Evolutionary conservation across 441 rosid genomes (phyloP).

Genomic region (Mallotus japonicus): DNA sequence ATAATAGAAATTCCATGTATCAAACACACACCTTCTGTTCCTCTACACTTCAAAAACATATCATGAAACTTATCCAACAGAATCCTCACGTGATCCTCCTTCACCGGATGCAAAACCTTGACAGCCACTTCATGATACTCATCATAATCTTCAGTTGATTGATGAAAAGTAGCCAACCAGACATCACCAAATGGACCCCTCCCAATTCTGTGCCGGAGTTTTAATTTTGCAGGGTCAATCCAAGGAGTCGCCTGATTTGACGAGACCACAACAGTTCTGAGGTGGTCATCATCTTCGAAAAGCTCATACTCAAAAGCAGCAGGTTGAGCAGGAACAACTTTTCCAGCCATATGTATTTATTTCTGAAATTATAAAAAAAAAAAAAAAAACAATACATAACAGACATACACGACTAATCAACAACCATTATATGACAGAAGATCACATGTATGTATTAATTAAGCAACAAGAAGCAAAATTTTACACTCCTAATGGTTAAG

Average conservation of each 20-base stretch:
- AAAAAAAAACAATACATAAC: not conserved
- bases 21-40: conserved; percentile 46
- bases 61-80: conserved; percentile 61
- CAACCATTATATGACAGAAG: not conserved
- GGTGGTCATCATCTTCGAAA: conserved; percentile 57
- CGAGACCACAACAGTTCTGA: conserved; percentile 47
- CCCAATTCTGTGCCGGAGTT: conserved; percentile 84
- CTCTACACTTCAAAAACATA: conserved; percentile 55
- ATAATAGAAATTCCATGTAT: conserved; percentile 70
- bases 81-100: conserved; percentile 49
- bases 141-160: conserved; percentile 52
- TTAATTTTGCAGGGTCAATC: conserved; percentile 65
- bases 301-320: conserved; percentile 62
- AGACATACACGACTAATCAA: not conserved
- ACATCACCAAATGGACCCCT: conserved; percentile 92
- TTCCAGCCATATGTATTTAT: conserved; percentile 54
- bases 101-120: conserved; percentile 67
- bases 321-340: conserved; percentile 39
- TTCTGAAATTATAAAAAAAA: not conserved
- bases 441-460: not conserved
- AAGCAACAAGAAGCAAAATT: too few species aligned
- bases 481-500: not conserved
- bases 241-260: conserved; percentile 46
- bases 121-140: conserved; percentile 77
- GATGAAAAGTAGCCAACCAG: conserved; percentile 86